Base-by-base conservation (phyloP, 352 stramenopile species). In the Globisporangium uncinulatum region DNA sequence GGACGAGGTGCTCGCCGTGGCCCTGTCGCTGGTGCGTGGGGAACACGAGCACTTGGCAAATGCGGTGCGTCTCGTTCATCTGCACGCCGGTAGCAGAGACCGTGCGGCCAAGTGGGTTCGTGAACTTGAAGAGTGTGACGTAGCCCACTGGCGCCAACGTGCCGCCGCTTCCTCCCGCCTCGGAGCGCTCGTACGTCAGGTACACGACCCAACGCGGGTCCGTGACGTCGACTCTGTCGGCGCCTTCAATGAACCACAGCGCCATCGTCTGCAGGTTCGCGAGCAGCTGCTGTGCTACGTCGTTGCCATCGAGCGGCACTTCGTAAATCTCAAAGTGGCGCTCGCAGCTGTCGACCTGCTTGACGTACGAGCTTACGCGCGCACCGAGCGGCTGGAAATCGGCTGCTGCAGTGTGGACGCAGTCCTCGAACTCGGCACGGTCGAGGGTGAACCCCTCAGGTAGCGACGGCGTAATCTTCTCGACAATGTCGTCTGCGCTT, bases 201-300 rank as follows among this genome's bases (percentile, higher is more conserved):
- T 95, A 93, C 14, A 92, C 46, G 17, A 88, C 62, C 85, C 85
- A 95, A 15, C 83, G 74, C 37, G 79, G 71, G 37, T 95, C 85
- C 1, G 61, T 62, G 13, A 93, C 83, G 24, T 95, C 79, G 41
- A 95, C 69, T 4, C 69, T 64, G 56, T 92, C 82, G 11, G 85
- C 85, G 17, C 84, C 84, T 87, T 94, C 84, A 56, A 94, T 92
- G 61, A 92, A 92, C 82, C 82, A 94, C 15, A 89, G 63, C 61
- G 84, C 71, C 50, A 79, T 61, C 32, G 78, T 92, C 51, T 94
- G 82, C 51, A 92, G 59, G 24, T 88, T 90, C 17, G 62, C 59
- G 20, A 82, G 73, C 11, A 92, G 69, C 19, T 69, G 73, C 42
- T 88, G 79, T 4, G 79, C 76, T 2, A 44, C 45, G 14, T 71